Evolutionary conservation across 1,284 basidiomycete species (phyloP), one percentile per base, ranked within the genome.

Genomic region (Ustilago loliicola): DNA sequence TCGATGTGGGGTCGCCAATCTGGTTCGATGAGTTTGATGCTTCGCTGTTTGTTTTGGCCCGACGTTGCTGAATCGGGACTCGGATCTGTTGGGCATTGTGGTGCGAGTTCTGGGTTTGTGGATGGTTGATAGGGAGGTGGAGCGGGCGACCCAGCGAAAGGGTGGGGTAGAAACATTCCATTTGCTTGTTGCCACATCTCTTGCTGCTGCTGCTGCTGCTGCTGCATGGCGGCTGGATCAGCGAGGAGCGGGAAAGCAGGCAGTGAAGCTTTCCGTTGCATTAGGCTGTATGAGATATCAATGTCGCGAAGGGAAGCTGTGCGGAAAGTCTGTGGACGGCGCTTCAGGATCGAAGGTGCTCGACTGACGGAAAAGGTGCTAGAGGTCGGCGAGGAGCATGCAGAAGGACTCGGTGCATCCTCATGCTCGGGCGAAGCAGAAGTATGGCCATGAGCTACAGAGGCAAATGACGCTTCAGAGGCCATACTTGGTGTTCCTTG

Each of bases 1-100:
- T 78, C 72, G 21, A 68, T 53, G 38, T 80, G 83, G 8, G 76
- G 77, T 13, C 54, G 45, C 84, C 84, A 86, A 38, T 85, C 79
- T 0, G 84, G 84, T 62, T 86, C 84, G 11, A 70, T 72, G 11
- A 85, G 63, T 53, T 65, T 66, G 55, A 85, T 38, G 52, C 69
- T 68, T 61, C 54, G 30, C 27, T 11, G 25, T 45, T 51, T 61
- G 55, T 38, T 38, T 7, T 15, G 36, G 15, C 15, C 15, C 36
- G 9, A 38, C 3, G 36, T 10, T 15, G 36, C 9, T 8, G 36
- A 11, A 15, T 38, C 32, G 15, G 56, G 8, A 56, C 15, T 17
- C 11, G 34, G 29, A 7, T 21, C n/a, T 9, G 54, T 30, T 29
- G 21, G 34, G 25, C 25, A 19, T 32, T n/a, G 47, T 30, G 23